A percentile compares a stretch with the other conserved stretches of the same genome.
phyloP scores from a whole-genome alignment of 352 stramenopile genomes.

The Pythium phragmiticola region DNA sequence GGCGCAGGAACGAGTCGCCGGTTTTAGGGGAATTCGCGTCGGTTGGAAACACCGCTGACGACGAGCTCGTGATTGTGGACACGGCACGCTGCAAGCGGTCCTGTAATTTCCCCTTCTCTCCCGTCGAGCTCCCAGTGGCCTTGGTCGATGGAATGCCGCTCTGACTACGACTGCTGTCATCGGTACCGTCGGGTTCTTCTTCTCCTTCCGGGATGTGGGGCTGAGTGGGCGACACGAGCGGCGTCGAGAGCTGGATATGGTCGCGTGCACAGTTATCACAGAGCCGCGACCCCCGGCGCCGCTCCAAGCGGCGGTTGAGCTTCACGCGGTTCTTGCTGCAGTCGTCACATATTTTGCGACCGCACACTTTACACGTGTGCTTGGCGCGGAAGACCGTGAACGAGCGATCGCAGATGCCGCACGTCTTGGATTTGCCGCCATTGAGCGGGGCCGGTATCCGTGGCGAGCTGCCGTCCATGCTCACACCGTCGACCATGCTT shows the following conservation, averaged over 20 bases:
- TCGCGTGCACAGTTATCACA: constrained; percentile 71
- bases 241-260: constrained; percentile 35
- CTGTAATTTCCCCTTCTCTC: background rate
- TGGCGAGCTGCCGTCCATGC: constrained; percentile 11
- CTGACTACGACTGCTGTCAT: background rate
- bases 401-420: constrained; percentile 63
- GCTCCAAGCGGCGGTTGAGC: constrained; percentile 59
- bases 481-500: background rate
- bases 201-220: background rate
- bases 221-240: constrained; percentile 10
- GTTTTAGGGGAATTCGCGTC: background rate
- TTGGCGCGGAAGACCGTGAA: constrained; percentile 79
- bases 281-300: constrained; percentile 68
- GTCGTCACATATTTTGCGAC: constrained; percentile 74
- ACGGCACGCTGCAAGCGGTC: constrained; percentile 9
- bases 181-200: background rate
- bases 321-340: constrained; percentile 84
- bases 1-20: constrained; percentile 40
- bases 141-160: background rate
- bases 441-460: constrained; percentile 8
- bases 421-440: constrained; percentile 33
- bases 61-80: constrained; percentile 7
- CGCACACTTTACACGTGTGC: constrained; percentile 78
- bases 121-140: background rate
- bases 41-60: background rate